Base-by-base conservation (phyloP, 345 rosid species). In the Salix caprea region DNA sequence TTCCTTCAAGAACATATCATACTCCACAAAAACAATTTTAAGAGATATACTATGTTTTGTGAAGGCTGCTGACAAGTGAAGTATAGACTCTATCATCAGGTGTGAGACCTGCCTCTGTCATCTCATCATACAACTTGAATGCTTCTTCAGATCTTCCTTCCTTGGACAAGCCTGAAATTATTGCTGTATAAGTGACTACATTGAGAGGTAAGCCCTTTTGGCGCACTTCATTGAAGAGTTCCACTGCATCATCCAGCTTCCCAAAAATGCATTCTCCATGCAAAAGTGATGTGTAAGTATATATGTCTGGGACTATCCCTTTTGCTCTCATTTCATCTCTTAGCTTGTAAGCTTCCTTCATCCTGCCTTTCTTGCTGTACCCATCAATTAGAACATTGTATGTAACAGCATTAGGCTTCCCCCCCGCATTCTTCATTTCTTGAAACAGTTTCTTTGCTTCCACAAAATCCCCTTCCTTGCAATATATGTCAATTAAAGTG, bases 81-180 rank as follows among this genome's bases (percentile, higher is more conserved):
- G 89, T 80, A 82, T 88, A 93, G 56, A 93, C 85, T 82, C 85
- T 86, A 66, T 95, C 86, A 77, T 91, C 96, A 78, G 93, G 91
- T 18, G 67, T 80, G 75, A 80, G 71, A 40, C 97, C 98, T 69
- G 83, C 80, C 69, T 79, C 82, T 26, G 83, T 85, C 94, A 87
- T 90, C 81, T 90, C 91, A 79, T 88, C 91, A 16, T 93, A 90
- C 79, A 80, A 40, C 30, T 44, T 84, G 77, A 91, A 91, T 46
- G 98, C 97, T 80, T 93, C 97, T 40, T 90, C 89, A 3, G 99
- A 90, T 78, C 93, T 89, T 66, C 92, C 99, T 36, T 77, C 85
- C 85, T 88, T 91, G 26, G 91, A 90, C 83, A 95, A 84, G 58
- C 84, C 91, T 87, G 88, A 87, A 65, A 95, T 91, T 70, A 93